Conservation (phyloP, 2,329 filamentous ascomycete genomes). For the Daldinia eschscholtzii region DNA sequence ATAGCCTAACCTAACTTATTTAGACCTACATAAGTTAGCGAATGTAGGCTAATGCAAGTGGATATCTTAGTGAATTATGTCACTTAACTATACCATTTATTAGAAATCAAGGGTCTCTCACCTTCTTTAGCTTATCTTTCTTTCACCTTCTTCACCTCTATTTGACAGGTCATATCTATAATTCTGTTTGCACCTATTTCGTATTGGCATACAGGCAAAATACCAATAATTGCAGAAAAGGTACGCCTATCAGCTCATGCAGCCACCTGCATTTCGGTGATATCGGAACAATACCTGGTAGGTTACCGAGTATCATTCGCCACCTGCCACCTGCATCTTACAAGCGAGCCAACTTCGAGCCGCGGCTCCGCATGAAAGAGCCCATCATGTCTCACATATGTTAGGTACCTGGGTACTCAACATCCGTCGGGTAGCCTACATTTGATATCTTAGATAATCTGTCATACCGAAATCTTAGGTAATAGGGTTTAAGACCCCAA, state of each 20-base stretch:
- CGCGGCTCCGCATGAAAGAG: background rate
- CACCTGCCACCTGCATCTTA: background rate
- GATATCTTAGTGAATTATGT: background rate
- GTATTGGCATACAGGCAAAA: background rate
- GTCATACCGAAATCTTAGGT: background rate
- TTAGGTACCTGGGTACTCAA: background rate
- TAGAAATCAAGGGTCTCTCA: slow-evolving; percentile 7
- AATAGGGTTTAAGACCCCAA: slow-evolving; percentile 1
- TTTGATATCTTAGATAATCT: no score
- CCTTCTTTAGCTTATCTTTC: background rate
- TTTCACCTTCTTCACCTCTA: background rate
- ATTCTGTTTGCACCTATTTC: background rate
- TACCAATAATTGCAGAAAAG: background rate
- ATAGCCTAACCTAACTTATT: background rate
- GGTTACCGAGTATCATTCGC: slow-evolving; percentile 1
- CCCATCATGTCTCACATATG: background rate
- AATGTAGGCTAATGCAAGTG: background rate
- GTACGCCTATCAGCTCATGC: background rate
- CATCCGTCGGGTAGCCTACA: no score
- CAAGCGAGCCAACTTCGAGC: background rate
- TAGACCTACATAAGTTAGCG: background rate
- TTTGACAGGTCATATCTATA: slow-evolving; percentile 5
- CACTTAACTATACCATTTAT: background rate
- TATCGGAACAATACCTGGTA: slow-evolving; percentile 3
- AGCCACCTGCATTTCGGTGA: slow-evolving; percentile 2